Evolutionary conservation across 257 asterid species (phyloP), one percentile per base, ranked within the genome.

Genomic region (Nemophila menziesii): DNA sequence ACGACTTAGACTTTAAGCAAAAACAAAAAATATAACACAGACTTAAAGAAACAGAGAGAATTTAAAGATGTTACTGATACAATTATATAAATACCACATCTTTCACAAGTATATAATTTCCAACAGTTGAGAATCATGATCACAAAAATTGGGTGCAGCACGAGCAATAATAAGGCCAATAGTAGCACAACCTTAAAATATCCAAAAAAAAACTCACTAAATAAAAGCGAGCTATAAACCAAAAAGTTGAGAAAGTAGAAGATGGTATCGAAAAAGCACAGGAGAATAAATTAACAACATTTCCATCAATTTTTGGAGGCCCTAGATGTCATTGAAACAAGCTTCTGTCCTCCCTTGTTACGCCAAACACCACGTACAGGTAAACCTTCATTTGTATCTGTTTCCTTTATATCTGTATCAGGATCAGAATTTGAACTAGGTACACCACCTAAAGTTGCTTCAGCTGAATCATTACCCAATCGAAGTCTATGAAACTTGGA

Each of bases 321-420:
- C 64, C 55, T 64, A 33, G 75, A 54, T 57, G 63, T 57, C 43
- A 20, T 46, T 16, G 77, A 41, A 33, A 84, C 55, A 42, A 90
- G 83, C 71, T 65, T 81, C 60, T 81, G 93, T 43, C 93, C 96
- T n/a, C 98, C 96, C 22, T 87, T 79, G 37, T 68, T 78, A 57
- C 69, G 71, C 98, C 98, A 85, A 54, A 67, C 93, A 18, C 96
- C 89, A 11, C 71, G 89, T 20, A 52, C 77, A n/a, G 92, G 75
- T 55, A 73, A 39, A 39, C 74, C 67, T 54, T 55, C 92, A 16
- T 17, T 10, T 33, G 66, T 26, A 21, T 58, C 78, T 17, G 52
- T 56, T 41, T 11, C 33, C 43, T 70, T 61, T 8, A 65, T 70
- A 17, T 61, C 81, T 2, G 79, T 59, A 46, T 78, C 92, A 14